Percentiles rank a stretch among this genome's conserved stretches.
Evolutionary conservation across 148 eudicot species (phyloP).

Genomic region (Oxyria digyna): DNA sequence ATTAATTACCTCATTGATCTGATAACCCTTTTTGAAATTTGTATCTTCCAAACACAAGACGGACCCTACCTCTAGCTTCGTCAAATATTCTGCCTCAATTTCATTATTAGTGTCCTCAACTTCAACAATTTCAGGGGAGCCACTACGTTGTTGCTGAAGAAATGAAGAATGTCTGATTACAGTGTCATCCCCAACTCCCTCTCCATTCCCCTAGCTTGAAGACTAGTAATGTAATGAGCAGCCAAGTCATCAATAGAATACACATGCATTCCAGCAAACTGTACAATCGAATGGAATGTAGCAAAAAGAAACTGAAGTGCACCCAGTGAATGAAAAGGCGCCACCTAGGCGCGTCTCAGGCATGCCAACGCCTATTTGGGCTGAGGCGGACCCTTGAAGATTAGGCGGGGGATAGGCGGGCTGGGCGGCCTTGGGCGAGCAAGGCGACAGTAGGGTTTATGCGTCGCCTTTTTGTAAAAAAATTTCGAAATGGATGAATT

Average conservation of each 20-base stretch:
- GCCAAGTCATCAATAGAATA: conserved; percentile 84
- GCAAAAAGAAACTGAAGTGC: conserved; percentile 89
- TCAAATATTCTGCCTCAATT: conserved; percentile 29
- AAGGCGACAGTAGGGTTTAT: too few species aligned
- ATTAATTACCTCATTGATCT: conserved; percentile 44
- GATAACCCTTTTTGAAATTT: conserved; percentile 48
- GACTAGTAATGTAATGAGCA: conserved; percentile 84
- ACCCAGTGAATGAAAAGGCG: too few species aligned
- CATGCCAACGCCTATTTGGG: too few species aligned
- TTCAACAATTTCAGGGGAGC: conserved; percentile 83
- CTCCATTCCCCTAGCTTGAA: conserved; percentile 70
- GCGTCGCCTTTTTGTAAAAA: too few species aligned
- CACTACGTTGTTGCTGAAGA: conserved; percentile 43
- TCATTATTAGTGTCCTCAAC: conserved; percentile 47
- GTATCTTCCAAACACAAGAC: conserved; percentile 70
- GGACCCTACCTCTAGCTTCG: conserved; percentile 57
- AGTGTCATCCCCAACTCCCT: conserved; percentile 51
- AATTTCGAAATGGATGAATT: too few species aligned
- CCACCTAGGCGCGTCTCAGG: too few species aligned
- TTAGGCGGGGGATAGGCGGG: too few species aligned
- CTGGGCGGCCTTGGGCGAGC: too few species aligned
- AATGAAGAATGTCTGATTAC: conserved; percentile 51
- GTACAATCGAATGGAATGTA: conserved; percentile 62
- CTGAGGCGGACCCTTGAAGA: too few species aligned
- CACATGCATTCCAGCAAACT: conserved; percentile 64